These are phyloP conservation scores for Saposhnikovia divaricata DNA, from an alignment of 129 eudicot species.

Conservation along the genomic window DNA sequence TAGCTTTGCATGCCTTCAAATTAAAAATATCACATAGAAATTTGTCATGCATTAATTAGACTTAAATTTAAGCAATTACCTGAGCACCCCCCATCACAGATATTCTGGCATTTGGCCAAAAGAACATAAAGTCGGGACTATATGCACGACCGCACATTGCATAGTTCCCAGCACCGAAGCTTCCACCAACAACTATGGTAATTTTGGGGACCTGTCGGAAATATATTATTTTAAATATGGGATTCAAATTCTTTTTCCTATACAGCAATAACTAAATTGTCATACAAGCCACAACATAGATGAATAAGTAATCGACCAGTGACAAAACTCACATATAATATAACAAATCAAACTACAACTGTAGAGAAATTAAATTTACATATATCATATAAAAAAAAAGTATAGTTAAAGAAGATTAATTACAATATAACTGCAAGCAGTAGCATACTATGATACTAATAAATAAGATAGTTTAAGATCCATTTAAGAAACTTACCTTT, in stretches of 20 bases:
- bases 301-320: neutral
- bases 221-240: neutral
- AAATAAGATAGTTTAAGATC: neutral
- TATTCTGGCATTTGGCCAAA: constrained; percentile 98
- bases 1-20: neutral
- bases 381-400: neutral
- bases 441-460: neutral
- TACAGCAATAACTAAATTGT: neutral
- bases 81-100: constrained; percentile 99
- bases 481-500: constrained; percentile 43
- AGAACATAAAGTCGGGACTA: constrained; percentile 95
- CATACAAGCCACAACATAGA: neutral
- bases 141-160: constrained; percentile 99
- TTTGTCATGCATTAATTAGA: neutral
- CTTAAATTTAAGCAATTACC: constrained; percentile 31
- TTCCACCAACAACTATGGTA: constrained; percentile 83
- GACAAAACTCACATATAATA: neutral
- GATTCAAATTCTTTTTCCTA: neutral
- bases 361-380: neutral
- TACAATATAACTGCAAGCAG: neutral
- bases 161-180: constrained; percentile 99
- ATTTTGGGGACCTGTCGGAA: constrained; percentile 80
- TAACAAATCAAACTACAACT: neutral
- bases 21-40: neutral
- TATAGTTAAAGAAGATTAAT: neutral